Base-by-base conservation (phyloP, 1,284 basidiomycete species). In the Cryptococcus neoformans region DNA sequence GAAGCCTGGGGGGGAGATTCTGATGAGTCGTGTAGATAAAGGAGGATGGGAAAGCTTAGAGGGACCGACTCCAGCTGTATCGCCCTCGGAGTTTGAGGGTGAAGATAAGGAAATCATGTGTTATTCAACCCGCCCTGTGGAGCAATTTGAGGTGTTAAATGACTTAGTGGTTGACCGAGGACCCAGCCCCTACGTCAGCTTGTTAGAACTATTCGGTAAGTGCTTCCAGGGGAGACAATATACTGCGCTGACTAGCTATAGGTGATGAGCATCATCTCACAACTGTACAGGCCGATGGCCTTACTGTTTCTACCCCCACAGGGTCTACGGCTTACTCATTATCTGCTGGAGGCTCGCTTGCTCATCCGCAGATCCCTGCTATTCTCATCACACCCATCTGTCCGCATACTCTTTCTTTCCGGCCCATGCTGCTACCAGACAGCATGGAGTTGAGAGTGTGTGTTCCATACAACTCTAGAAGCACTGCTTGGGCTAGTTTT, bases 231-330 rank as follows among this genome's bases (percentile, higher is more conserved):
- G 12, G 11, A 28, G 28, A 28, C 28, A 28, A 28, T 40, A 34
- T 7, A 49, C 53, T 59, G 54, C 55, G 8, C 21, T 48, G 46
- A 34, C 14, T 28, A 14, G 5, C 9, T 35, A 7, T 60, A 96
- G 93, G 92, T 59, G 96, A 99, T 70, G 95, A 99, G 67, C 92
- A 98, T 75, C 96, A 99, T 80, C 87, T 99, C 83, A 99, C 96
- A 0, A 99, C 96, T 0, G 96, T 98, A 0, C 96, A 99, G 79
- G 96, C 95, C 0, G 96, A 99, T 72, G 96, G 96, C 2, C 80
- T 99, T 34, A 94, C 90, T 37, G 89, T 99, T 12, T 90, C 96
- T 2, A 99, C 95, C 0, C 95, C 95, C 1, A 99, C 95, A 0
- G 95, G 95, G 8, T 98, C 95, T 0, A 99, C 96, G 2, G 96